Conservation (phyloP, 306 rosid genomes). For the Vicia villosa region DNA sequence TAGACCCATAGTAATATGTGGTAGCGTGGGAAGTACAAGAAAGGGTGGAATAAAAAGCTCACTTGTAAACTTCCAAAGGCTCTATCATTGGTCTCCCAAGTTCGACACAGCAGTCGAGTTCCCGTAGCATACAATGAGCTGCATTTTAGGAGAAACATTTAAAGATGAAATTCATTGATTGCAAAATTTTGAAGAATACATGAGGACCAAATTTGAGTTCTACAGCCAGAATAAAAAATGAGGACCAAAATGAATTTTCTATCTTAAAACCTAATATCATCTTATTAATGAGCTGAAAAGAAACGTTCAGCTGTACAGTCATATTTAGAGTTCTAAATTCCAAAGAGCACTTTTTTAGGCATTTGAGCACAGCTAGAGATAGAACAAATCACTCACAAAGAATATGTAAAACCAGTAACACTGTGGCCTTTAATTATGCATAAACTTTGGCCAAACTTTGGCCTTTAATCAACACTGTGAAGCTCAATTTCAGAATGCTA, state of each 20-base stretch:
- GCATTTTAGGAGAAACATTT: conserved; percentile 35
- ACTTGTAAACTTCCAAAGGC: conserved; percentile 93
- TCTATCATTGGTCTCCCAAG: conserved; percentile 95
- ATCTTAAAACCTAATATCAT: conserved; percentile 16
- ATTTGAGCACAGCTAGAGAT: not conserved
- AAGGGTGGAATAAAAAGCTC: conserved; percentile 39
- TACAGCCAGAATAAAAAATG: conserved; percentile 18
- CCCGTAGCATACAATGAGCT: conserved; percentile 84
- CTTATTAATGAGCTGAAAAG: conserved; percentile 2
- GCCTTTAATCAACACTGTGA: conserved; percentile 15
- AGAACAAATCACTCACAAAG: conserved; percentile 21
- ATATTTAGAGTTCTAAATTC: conserved; percentile 1
- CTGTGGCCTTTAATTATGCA: too few species aligned
- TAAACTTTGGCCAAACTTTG: too few species aligned
- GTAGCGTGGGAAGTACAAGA: conserved; percentile 16
- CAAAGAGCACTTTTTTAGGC: conserved; percentile 17
- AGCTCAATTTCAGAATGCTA: conserved; percentile 18
- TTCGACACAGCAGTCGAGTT: conserved; percentile 82
- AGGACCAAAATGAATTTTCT: conserved; percentile 12
- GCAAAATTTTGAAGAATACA: conserved; percentile 20
- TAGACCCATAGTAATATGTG: not conserved
- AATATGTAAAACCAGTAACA: conserved; percentile 28
- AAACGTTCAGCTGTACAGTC: not conserved
- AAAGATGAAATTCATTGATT: conserved; percentile 11
- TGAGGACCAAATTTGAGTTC: conserved; percentile 4